These are phyloP conservation scores for Colletotrichum paranaense DNA, from an alignment of 2,329 filamentous ascomycete species.

Conservation along the genomic window DNA sequence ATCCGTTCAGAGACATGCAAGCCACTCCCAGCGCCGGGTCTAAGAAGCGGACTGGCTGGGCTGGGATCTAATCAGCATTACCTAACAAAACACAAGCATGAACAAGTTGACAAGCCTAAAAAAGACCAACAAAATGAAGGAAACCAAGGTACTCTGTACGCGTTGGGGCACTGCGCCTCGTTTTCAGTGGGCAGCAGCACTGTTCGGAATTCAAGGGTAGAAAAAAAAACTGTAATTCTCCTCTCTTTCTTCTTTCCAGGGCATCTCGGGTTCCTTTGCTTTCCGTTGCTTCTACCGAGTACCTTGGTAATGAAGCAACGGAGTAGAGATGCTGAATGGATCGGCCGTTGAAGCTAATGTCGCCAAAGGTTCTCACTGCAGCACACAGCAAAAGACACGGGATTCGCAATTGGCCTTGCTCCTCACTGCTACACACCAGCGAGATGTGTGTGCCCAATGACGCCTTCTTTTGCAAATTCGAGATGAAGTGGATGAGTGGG, in stretches of 20 bases:
- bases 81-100: conserved; percentile 4
- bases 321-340: neutral
- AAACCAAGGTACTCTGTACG: conserved; percentile 2
- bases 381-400: neutral
- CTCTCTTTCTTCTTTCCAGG: neutral
- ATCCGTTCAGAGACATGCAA: conserved; percentile 33
- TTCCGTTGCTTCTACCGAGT: neutral
- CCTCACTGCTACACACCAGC: neutral
- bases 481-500: conserved; percentile 28
- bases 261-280: conserved; percentile 12
- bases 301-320: neutral
- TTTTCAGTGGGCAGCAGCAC: conserved; percentile 10
- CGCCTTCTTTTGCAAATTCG: conserved; percentile 12
- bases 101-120: no score
- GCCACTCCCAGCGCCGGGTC: conserved; percentile 21
- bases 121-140: neutral
- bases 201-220: neutral
- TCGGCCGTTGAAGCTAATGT: conserved; percentile 21
- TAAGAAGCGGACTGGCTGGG: conserved; percentile 7
- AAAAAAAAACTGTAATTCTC: neutral
- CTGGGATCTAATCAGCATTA: conserved; percentile 12
- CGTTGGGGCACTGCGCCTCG: conserved; percentile 17
- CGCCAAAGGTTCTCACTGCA: neutral
- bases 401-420: neutral
- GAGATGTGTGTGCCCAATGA: neutral